Conservation (phyloP, 176 grass and related monocot genomes). For the Aechmea fasciata region DNA sequence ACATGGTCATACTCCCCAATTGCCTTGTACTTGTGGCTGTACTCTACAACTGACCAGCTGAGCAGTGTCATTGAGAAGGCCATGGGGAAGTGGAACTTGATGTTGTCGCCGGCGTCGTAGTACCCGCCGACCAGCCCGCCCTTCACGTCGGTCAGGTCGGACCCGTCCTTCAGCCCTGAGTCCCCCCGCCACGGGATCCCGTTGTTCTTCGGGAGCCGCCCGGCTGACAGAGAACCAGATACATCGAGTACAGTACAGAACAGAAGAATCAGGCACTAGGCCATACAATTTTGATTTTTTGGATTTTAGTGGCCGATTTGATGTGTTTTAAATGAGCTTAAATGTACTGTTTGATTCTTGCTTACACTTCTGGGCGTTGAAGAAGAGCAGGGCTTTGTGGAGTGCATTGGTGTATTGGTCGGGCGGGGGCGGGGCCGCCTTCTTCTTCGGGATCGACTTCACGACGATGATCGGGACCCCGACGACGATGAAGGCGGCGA, state of each 20-base stretch:
- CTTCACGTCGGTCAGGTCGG: conserved; percentile 41
- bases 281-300: too few species aligned
- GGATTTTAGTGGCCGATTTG: too few species aligned
- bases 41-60: conserved; percentile 95
- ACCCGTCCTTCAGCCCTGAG: conserved; percentile 63
- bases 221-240: conserved; percentile 34
- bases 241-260: neutral
- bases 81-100: conserved; percentile 98
- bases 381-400: conserved; percentile 97
- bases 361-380: conserved; percentile 96
- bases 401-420: conserved; percentile 65
- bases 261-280: neutral
- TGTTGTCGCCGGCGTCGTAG: conserved; percentile 95
- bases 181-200: conserved; percentile 67
- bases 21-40: conserved; percentile 81
- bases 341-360: too few species aligned
- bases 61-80: conserved; percentile 94
- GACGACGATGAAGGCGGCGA: conserved; percentile 65
- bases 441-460: conserved; percentile 86
- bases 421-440: conserved; percentile 31
- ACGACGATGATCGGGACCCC: conserved; percentile 78
- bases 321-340: too few species aligned
- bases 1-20: conserved; percentile 83
- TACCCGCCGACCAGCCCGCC: conserved; percentile 85
- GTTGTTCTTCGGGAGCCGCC: conserved; percentile 79